Evolutionary conservation across 2,329 filamentous ascomycete genomes (phyloP), one percentile per base, ranked within the genome.

Genomic region (Colletotrichum scovillei): DNA sequence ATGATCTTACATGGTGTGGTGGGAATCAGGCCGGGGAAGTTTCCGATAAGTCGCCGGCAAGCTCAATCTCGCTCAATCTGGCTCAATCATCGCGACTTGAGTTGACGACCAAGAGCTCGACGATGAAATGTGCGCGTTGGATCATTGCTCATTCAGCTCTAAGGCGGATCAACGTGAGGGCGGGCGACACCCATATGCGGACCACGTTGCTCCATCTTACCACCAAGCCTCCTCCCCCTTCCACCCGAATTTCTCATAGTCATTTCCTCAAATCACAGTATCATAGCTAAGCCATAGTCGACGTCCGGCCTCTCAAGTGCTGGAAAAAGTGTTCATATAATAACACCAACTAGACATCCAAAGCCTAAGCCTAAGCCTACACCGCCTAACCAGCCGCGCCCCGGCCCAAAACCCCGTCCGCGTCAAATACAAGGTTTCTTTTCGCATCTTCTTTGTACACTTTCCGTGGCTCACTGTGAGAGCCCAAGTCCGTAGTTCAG

Each of bases 331-430:
- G 28, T 67, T 59, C 49, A 42, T 46, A 62, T 46, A 57, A 42
- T 30, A 70, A 60, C 60, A 55, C 60, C 60, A 66, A 65, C 56
- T 73, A 71, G 26, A 22, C 67, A 73, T 71, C 62, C 71, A 60
- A 71, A 73, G 42, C 52, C 19, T 22, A 49, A 56, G 55, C 67
- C 71, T 66, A 53, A 71, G 71, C 67, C 60, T 70, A 73, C 71
- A 71, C 70, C 71, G 67, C 71, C 71, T 59, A 56, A 62, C 71
- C 71, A 73, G 70, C 71, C 62, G 60, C 71, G 71, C 71, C 60
- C 67, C 67, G 62, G 67, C 58, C 58, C 8, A 72, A 63, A 59
- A 63, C 69, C 53, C 49, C 65, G 52, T 35, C 69, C 58, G 69
- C 58, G 38, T 62, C 63, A 67, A 72, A 72, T 59, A 63, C 58